Percentiles rank a stretch among this genome's conserved stretches.
Evolutionary conservation across 139 green algal species (phyloP).

Genomic region (Klebsormidium nitens): DNA sequence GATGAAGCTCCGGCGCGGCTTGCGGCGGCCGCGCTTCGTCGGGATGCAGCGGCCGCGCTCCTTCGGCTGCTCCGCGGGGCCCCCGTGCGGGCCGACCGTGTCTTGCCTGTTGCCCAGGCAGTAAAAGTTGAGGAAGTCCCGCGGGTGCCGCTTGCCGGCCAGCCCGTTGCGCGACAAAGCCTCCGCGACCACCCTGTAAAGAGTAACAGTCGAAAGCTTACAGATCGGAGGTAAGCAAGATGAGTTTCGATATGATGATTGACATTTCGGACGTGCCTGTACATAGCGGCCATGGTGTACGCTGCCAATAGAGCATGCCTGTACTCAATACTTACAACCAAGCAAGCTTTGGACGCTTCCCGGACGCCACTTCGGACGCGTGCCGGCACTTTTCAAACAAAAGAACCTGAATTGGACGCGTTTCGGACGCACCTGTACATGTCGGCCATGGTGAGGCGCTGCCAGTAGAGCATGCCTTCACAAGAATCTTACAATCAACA

Average conservation of each 20-base stretch:
- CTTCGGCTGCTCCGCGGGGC: too few species aligned
- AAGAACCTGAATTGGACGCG: too few species aligned
- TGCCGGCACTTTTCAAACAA: too few species aligned
- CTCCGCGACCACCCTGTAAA: slow-evolving; percentile 42
- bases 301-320: too few species aligned
- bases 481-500: not conserved
- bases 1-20: slow-evolving; percentile 45
- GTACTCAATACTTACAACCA: not conserved
- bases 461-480: slow-evolving; percentile 56
- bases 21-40: slow-evolving; percentile 4
- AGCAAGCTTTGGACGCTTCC: too few species aligned
- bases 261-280: not conserved
- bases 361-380: too few species aligned
- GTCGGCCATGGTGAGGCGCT: slow-evolving; percentile 42
- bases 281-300: too few species aligned
- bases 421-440: not conserved
- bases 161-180: slow-evolving; percentile 9
- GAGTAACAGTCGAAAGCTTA: not conserved
- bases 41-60: slow-evolving; percentile 4
- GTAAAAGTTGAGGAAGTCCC: slow-evolving; percentile 64
- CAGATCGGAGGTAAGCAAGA: not conserved
- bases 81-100: too few species aligned
- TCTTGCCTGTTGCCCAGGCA: slow-evolving; percentile 49
- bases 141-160: slow-evolving; percentile 33
- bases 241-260: too few species aligned